These are phyloP conservation scores for Cruciata laevipes DNA, from an alignment of 257 asterid species.

Conservation along the genomic window DNA sequence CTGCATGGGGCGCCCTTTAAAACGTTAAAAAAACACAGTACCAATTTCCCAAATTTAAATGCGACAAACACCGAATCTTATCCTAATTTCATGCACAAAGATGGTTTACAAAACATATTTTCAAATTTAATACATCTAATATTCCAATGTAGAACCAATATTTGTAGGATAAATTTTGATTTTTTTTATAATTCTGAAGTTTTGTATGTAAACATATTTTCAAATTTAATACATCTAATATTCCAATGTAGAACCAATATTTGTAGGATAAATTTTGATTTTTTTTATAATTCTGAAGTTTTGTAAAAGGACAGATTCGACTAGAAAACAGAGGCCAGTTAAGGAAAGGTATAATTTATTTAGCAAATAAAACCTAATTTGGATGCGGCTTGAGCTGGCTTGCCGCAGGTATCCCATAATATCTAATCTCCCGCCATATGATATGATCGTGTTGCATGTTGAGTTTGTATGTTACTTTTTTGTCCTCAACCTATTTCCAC, in stretches of 20 bases:
- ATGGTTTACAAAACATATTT: too few relatives aligned
- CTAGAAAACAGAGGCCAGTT: neutral
- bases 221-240: too few relatives aligned
- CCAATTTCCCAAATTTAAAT: neutral
- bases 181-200: too few relatives aligned
- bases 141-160: too few relatives aligned
- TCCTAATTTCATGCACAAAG: neutral
- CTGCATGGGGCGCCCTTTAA: neutral
- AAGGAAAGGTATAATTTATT: neutral
- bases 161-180: too few relatives aligned
- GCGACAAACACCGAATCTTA: neutral
- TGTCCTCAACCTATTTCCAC: conserved; percentile 16
- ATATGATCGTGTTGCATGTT: neutral
- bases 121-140: too few relatives aligned
- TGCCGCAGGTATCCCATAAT: neutral
- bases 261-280: too few relatives aligned
- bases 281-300: too few relatives aligned
- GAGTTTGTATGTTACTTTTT: conserved; percentile 6
- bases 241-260: too few relatives aligned
- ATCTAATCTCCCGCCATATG: neutral
- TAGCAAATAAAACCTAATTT: neutral
- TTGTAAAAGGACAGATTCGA: neutral
- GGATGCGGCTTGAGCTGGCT: neutral
- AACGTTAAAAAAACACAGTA: neutral
- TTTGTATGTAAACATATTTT: neutral